Evolutionary conservation across 768 basidiomycete genomes (phyloP), one percentile per base, ranked within the genome.

Genomic region (Neoboletus magnificus): DNA sequence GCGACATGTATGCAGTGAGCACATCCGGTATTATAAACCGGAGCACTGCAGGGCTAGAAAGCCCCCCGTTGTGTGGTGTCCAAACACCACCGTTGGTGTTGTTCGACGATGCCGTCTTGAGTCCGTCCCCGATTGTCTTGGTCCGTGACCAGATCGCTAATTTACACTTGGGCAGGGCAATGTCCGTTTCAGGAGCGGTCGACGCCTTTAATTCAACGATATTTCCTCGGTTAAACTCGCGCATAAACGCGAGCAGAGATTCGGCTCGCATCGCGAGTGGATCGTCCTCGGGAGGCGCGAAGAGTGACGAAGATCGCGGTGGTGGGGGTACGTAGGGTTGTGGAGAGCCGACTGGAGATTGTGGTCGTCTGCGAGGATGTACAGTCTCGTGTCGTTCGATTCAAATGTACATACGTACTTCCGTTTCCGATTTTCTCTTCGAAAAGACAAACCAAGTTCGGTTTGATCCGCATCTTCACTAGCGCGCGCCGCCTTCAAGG

Each of bases 11-110:
- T 53, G 83, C 82, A 7, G 76, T 82, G 53, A 90, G 70, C 46
- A 90, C 83, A 60, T 91, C 87, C 2, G 75, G 74, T 52, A 89
- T 81, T 16, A 74, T 75, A 58, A 87, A 81, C 39, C 86, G 82
- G 30, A 91, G 64, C 40, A 82, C 67, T 0, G 77, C 66, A 1
- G 69, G 62, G 49, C 59, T 66, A 22, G 62, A 60, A 56, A 68
- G 54, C 50, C 52, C 56, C 43, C 35, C 25, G 37, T 39, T 33
- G 54, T 56, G 51, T 23, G 59, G 8, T 35, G 36, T 48, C 48
- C 53, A 45, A 55, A 55, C 30, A 52, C 49, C 61, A 20, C 49
- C 27, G 39, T 12, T 32, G 39, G 16, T 18, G 1, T 5, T 15
- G 25, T 23, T 40, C 8, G 33, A 32, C 5, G 25, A 27, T 9